phyloP scores from a whole-genome alignment of 768 basidiomycete species.

The Trametes gibbosa region DNA sequence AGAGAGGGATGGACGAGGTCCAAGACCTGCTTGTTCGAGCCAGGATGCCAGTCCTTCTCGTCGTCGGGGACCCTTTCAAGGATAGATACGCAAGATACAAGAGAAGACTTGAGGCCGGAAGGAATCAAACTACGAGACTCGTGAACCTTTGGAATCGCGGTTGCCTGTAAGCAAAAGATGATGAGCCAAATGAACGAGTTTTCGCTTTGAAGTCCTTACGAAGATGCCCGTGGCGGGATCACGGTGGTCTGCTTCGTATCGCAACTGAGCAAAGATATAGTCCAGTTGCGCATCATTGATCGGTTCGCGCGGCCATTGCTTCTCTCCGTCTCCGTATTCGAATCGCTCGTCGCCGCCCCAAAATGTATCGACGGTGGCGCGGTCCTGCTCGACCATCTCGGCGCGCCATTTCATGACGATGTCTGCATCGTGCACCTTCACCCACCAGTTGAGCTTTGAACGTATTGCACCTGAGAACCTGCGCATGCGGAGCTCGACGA shows the following conservation, averaged over 20 bases:
- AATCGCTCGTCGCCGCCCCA: background rate
- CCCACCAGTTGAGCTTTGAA: slow-evolving; percentile 8
- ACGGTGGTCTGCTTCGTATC: slow-evolving; percentile 1
- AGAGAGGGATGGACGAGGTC: slow-evolving; percentile 48
- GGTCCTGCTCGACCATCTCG: slow-evolving; percentile 10
- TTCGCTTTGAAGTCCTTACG: background rate
- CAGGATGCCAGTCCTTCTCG: slow-evolving; percentile 47
- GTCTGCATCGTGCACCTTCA: slow-evolving; percentile 7
- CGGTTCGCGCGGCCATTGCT: slow-evolving; percentile 8
- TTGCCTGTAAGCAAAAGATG: background rate
- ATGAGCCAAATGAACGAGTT: too few species aligned
- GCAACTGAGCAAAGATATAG: slow-evolving; percentile 13
- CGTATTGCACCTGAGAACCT: background rate
- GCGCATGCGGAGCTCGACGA: slow-evolving; percentile 16
- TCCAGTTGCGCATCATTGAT: slow-evolving; percentile 12
- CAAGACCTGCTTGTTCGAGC: slow-evolving; percentile 40
- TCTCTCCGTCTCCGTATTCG: background rate
- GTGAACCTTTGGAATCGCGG: background rate
- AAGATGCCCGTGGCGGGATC: slow-evolving; percentile 15
- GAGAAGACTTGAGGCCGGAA: background rate
- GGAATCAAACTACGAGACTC: slow-evolving; percentile 8
- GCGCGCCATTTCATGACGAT: slow-evolving; percentile 5
- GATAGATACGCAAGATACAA: background rate
- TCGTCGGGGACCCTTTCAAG: slow-evolving; percentile 39
- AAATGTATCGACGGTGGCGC: background rate